phyloP scores from a whole-genome alignment of 2,329 filamentous ascomycete species.

The Stagonosporopsis chrysanthemi region DNA sequence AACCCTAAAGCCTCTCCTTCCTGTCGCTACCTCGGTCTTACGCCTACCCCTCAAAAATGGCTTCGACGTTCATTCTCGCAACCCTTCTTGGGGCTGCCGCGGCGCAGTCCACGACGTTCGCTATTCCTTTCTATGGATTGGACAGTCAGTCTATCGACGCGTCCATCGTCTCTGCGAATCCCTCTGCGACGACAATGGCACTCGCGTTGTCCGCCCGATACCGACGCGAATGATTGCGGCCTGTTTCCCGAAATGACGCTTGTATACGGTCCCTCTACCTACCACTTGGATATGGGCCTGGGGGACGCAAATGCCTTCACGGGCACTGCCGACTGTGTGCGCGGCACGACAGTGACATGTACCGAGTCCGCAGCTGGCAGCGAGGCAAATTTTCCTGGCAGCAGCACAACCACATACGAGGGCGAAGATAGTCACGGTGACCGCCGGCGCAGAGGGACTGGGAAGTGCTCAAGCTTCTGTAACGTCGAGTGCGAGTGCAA shows the following conservation, averaged over 20 bases:
- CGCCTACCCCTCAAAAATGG: slow-evolving; percentile 7
- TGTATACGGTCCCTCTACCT: slow-evolving; percentile 31
- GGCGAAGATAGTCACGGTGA: slow-evolving; percentile 21
- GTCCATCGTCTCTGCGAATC: slow-evolving; percentile 26
- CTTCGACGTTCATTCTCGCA: slow-evolving; percentile 13
- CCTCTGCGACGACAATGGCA: slow-evolving; percentile 22
- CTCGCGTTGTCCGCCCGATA: slow-evolving; percentile 21
- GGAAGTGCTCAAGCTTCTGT: slow-evolving; percentile 11
- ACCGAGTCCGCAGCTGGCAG: slow-evolving; percentile 29
- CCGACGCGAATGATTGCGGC: slow-evolving; percentile 24
- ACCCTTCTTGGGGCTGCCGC: slow-evolving; percentile 16
- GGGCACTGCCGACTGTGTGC: slow-evolving; percentile 27
- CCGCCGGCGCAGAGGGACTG: slow-evolving; percentile 29
- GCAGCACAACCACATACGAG: slow-evolving; percentile 28
- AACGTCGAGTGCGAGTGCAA: slow-evolving; percentile 6
- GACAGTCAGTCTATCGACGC: slow-evolving; percentile 17
- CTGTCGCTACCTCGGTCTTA: neutral
- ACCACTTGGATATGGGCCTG: slow-evolving; percentile 29
- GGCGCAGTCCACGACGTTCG: slow-evolving; percentile 27
- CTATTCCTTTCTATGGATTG: slow-evolving; percentile 22
- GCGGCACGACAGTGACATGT: slow-evolving; percentile 28
- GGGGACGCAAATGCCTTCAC: slow-evolving; percentile 27
- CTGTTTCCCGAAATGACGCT: slow-evolving; percentile 32
- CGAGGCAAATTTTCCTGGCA: slow-evolving; percentile 38
- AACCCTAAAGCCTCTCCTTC: neutral